Evolutionary conservation across 2,329 filamentous ascomycete species (phyloP).

Genomic region (Xylaria hypoxylon): DNA sequence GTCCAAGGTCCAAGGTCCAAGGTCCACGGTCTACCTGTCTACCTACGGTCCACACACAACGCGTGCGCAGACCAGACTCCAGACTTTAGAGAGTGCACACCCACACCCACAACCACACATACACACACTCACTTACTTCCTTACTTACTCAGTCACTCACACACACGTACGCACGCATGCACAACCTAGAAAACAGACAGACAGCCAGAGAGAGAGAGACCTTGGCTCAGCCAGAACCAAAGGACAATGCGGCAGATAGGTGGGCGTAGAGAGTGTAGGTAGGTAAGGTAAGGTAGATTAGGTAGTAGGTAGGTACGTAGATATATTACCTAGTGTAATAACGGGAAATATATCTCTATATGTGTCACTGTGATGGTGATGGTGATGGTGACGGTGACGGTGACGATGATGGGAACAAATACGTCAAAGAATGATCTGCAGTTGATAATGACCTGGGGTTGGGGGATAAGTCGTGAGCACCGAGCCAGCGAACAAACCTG

Average conservation of each 20-base stretch:
- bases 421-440: slow-evolving; percentile 20
- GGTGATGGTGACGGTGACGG: background rate
- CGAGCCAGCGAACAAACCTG: slow-evolving; percentile 26
- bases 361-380: slow-evolving; percentile 1
- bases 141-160: background rate
- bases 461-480: slow-evolving; percentile 6
- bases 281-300: background rate
- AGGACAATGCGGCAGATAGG: slow-evolving; percentile 11
- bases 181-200: background rate
- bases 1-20: slow-evolving; percentile 46
- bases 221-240: slow-evolving; percentile 11
- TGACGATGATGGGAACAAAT: slow-evolving; percentile 12
- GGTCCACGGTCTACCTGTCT: slow-evolving; percentile 31
- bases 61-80: slow-evolving; percentile 37
- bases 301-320: background rate
- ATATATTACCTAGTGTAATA: slow-evolving; percentile 3
- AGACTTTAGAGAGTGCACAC: slow-evolving; percentile 13
- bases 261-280: background rate
- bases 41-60: slow-evolving; percentile 30
- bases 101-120: slow-evolving; percentile 14
- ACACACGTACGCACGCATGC: slow-evolving; percentile 5
- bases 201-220: background rate
- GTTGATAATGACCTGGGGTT: slow-evolving; percentile 11
- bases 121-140: background rate
- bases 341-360: slow-evolving; percentile 9